Evolutionary conservation across 2,329 filamentous ascomycete genomes (phyloP), one percentile per base, ranked within the genome.

Genomic region (Ramularia collo-cygni): DNA sequence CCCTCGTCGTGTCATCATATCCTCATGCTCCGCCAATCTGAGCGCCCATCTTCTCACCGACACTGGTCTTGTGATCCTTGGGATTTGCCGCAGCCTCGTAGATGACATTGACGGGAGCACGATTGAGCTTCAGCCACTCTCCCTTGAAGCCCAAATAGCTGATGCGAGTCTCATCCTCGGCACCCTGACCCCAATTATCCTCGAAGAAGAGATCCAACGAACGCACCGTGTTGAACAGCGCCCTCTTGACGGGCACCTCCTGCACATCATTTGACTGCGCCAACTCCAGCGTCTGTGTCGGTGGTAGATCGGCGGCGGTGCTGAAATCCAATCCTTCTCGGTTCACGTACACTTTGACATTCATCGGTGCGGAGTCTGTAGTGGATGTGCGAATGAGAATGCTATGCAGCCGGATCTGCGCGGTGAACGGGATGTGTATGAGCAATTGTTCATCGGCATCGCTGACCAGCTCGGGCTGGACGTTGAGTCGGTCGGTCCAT

Each of bases 41-140:
- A 43, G 56, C 60, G 1, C 59, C 59, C 34, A 61, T n/a, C 14
- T 52, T 45, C 35, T 56, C 51, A 2, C 52, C 55, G 4, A 62
- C 54, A 1, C 68, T 67, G 15, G 57, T 58, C 65, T 75, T 77
- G 66, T 98, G 92, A 66, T 98, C 92, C 33, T 69, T 77, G 9
- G 90, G 92, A 62, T 95, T 95, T 26, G 92, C 83, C 17, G 90
- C 90, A 13, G 88, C 84, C 73, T 98, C 92, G 64, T 96, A 98
- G 45, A 95, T 57, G 54, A 96, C 90, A 52, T 83, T 87, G 5
- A 83, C 70, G 1, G 92, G 88, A 59, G 90, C 86, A 40, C 83
- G 74, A 33, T 83, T 92, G 57, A 94, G 65, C 60, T 81, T 79
- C 76, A 92, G 92, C 74, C 87, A 96, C 65, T 95, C 86, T 16